Percentiles rank a stretch among this genome's conserved stretches.
phyloP scores from a whole-genome alignment of 106 monocot species.

The Narthecium ossifragum region DNA sequence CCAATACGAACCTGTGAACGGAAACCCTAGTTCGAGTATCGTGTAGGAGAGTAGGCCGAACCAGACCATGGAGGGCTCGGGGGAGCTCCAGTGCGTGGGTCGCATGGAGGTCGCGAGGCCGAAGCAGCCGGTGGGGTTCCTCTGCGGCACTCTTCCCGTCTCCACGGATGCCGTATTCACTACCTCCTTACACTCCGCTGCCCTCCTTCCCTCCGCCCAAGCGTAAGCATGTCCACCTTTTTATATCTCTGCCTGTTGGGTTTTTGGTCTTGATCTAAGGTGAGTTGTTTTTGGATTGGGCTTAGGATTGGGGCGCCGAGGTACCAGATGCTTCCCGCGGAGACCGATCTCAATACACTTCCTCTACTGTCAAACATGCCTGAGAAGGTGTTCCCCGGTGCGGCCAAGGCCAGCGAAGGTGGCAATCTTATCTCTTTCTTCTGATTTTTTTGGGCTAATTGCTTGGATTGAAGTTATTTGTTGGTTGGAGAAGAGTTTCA shows the following conservation, averaged over 20 bases:
- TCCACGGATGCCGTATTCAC: slow-evolving; percentile 62
- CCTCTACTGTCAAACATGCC: slow-evolving; percentile 50
- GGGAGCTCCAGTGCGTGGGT: slow-evolving; percentile 83
- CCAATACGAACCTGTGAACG: no score
- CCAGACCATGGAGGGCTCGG: slow-evolving; percentile 62
- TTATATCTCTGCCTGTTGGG: not conserved
- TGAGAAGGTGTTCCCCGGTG: slow-evolving; percentile 50
- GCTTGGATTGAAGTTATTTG: no score
- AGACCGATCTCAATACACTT: slow-evolving; percentile 89
- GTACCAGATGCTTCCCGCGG: slow-evolving; percentile 96
- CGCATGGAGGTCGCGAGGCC: slow-evolving; percentile 74
- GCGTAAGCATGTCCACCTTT: slow-evolving; percentile 25
- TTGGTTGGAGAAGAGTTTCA: no score
- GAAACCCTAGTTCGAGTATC: not conserved
- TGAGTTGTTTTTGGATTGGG: not conserved
- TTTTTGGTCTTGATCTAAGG: not conserved
- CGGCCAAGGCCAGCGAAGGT: slow-evolving; percentile 39
- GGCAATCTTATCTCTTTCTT: not conserved
- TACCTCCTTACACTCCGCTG: slow-evolving; percentile 49
- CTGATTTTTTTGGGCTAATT: not conserved
- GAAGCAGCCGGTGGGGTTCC: slow-evolving; percentile 50
- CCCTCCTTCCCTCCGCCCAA: slow-evolving; percentile 45
- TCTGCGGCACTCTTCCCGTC: slow-evolving; percentile 92
- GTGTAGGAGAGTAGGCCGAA: slow-evolving; percentile 2
- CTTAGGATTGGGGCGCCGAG: slow-evolving; percentile 71